Conservation (phyloP, 345 rosid genomes). For the Hibiscus syriacus region DNA sequence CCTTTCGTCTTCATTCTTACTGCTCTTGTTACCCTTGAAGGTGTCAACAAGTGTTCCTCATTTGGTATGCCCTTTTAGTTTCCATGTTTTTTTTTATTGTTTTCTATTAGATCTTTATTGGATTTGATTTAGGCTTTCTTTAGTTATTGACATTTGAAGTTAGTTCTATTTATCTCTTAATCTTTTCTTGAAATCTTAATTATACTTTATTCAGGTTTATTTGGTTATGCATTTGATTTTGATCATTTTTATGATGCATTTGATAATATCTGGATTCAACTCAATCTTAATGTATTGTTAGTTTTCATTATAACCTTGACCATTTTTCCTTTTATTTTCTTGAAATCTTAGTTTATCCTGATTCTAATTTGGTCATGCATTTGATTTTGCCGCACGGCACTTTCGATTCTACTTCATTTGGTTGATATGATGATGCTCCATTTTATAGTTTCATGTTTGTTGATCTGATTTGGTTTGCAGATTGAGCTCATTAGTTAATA, state of each 20-base stretch:
- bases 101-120: conserved; percentile 20
- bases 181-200: not conserved
- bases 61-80: conserved; percentile 44
- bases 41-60: conserved; percentile 99
- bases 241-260: not conserved
- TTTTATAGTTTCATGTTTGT: not conserved
- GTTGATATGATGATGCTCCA: not conserved
- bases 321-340: not conserved
- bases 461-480: not conserved
- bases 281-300: not conserved
- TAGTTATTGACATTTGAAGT: not conserved
- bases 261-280: not conserved
- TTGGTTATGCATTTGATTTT: not conserved
- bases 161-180: not conserved
- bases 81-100: not conserved
- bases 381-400: not conserved
- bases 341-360: not conserved
- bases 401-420: not conserved
- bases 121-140: conserved; percentile 10
- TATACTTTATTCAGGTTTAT: not conserved
- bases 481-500: not conserved
- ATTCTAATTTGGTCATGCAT: not conserved
- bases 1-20: conserved; percentile 98
- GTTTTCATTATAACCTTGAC: not conserved
- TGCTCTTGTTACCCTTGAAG: conserved; percentile 98